A percentile compares a stretch with the other conserved stretches of the same genome.
Conservation (phyloP, 140 eudicot species). For the Cichorium intybus region DNA sequence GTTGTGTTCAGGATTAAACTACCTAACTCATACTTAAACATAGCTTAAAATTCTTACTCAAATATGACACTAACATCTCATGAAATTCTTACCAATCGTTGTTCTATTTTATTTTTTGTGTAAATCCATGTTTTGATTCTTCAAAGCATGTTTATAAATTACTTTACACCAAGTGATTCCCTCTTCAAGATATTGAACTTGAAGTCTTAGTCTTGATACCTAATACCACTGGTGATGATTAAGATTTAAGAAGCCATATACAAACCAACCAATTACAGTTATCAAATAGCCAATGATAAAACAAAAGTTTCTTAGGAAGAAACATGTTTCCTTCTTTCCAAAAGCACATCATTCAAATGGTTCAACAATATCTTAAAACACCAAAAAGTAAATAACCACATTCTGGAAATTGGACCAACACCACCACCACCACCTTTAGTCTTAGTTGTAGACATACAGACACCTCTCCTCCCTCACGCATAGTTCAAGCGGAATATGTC, state of each 20-base stretch:
- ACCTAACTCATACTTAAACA: too few relatives aligned
- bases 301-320: constrained; percentile 13
- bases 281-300: constrained; percentile 13
- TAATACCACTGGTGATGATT: too few relatives aligned
- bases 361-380: constrained; percentile 19
- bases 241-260: constrained; percentile 17
- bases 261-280: constrained; percentile 24
- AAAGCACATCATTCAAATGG: constrained; percentile 26
- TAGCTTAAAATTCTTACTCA: too few relatives aligned
- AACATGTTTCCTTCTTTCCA: constrained; percentile 22
- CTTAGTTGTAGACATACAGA: neutral
- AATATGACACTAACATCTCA: too few relatives aligned
- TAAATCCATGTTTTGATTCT: too few relatives aligned
- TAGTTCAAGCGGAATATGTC: constrained; percentile 74
- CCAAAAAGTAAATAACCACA: constrained; percentile 21
- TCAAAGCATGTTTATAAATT: too few relatives aligned
- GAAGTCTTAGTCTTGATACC: too few relatives aligned
- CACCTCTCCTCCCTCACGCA: constrained; percentile 37
- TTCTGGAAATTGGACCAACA: neutral
- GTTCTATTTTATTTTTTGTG: too few relatives aligned
- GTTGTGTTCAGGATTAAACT: too few relatives aligned
- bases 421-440: neutral
- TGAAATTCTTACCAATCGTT: too few relatives aligned
- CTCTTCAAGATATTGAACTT: too few relatives aligned
- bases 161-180: too few relatives aligned